Base-by-base conservation (phyloP, 345 rosid genomes). In the Melastoma malabathricum region DNA sequence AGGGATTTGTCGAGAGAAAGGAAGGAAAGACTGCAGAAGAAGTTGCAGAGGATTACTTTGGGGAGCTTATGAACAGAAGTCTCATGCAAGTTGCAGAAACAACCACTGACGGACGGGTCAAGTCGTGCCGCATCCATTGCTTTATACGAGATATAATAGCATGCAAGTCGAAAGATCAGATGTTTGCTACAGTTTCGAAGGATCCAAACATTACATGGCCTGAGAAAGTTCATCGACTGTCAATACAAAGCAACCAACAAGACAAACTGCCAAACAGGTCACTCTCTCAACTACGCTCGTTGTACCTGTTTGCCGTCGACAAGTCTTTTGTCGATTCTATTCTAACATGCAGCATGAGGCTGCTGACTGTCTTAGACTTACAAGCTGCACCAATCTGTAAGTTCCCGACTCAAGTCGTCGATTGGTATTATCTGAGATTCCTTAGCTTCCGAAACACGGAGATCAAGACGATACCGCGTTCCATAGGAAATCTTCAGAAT, bases 11-110 rank as follows among this genome's bases (percentile, higher is more conserved):
- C 9, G 68, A 60, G 29, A 52, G 15, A 14, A 71, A 64, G 49
- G 64, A 60, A 48, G 82, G 79, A 4, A 70, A 54, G 66, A 63
- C 70, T 15, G 47, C 19, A 3, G 79, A 77, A 59, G 78, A 77
- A 27, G 70, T 61, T 52, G 82, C 72, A 0, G 64, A 68, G 50
- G 72, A 52, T 17, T 77, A 71, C 76, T 59, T 77, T 18, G 29
- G 38, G 18, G 70, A 73, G 64, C 76, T 77, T 44, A 15, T 66
- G 31, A 57, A 57, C 54, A 50, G 79, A 58, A 77, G 72, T 60
- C 50, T 77, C 47, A 44, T 77, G 15, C 72, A 65, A 47, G 68
- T 55, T 44, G 56, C 54, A 6, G 68, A 45, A 3, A 61, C 47
- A 8, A 63, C 57, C 9, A 56, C 44, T 14, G 74, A 68, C 20